Evolutionary conservation across 495 filamentous ascomycete species (phyloP), one percentile per base, ranked within the genome.

Genomic region (Xylaria venustula): DNA sequence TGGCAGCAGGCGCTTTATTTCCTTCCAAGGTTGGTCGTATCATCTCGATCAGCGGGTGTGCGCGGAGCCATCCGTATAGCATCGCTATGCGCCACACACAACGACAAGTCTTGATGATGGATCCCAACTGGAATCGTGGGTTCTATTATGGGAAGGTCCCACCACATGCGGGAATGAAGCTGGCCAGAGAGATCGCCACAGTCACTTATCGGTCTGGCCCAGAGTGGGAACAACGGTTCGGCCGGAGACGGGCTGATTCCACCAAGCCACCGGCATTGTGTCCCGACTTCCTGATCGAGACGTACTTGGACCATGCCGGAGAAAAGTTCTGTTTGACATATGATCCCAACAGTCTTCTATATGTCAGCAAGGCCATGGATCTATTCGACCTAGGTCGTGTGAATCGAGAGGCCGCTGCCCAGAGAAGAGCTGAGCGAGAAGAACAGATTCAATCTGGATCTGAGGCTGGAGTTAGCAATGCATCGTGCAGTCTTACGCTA

Each of bases 311-410:
- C 73, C 94, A 99, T 68, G 95, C 94, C 2, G 94, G 94, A 44
- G 94, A 99, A 79, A 99, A 99, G 73, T 99, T 95, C 74, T 97
- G 92, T 73, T 81, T 99, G n/a, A 92, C 94, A 60, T 98, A 97
- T 71, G 94, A 99, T 67, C 85, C 94, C 19, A 99, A 99, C 77
- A 96, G 92, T 71, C 81, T 98, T 9, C 81, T 99, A 28, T 99
- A 99, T 71, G 89, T 98, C 30, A 96, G 91, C 66, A 99, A 99
- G 75, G 95, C 95, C 12, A 99, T 99, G 94, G 94, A 98, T 67
- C 81, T 98, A 12, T 99, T 99, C 71, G 94, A 99, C 70, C 83
- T 99, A 0, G 93, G 94, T 34, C 74, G 76, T 37, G 79, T 81
- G 15, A 87, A 88, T 60, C 90, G 89, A 68, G 65, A 67, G 23